These are phyloP conservation scores for Pittosporum tobira DNA, from an alignment of 129 eudicot species.

Conservation along the genomic window DNA sequence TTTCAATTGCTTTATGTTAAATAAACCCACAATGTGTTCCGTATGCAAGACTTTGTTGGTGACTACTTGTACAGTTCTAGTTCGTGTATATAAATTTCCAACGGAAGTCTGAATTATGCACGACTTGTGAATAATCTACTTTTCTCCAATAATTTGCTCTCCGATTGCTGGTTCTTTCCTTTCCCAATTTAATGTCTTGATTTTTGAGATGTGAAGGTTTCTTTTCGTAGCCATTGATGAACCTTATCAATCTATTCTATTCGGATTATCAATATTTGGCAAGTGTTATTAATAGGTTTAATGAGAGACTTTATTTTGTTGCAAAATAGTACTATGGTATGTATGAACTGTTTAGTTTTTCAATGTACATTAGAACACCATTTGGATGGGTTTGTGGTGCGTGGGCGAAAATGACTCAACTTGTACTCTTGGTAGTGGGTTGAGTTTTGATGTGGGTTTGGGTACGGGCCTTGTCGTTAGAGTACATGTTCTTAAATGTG, in stretches of 20 bases:
- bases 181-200: background rate
- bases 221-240: background rate
- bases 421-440: too few relatives aligned
- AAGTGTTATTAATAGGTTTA: too few relatives aligned
- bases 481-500: too few relatives aligned
- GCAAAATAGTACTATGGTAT: too few relatives aligned
- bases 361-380: too few relatives aligned
- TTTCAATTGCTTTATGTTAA: background rate
- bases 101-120: background rate
- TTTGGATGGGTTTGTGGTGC: too few relatives aligned
- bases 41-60: background rate
- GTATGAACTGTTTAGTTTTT: too few relatives aligned
- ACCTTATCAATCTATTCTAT: background rate
- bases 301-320: too few relatives aligned
- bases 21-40: background rate
- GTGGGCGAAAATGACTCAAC: too few relatives aligned
- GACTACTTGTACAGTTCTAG: background rate
- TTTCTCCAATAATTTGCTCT: background rate
- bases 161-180: background rate
- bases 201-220: background rate
- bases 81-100: constrained; percentile 1
- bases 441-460: too few relatives aligned
- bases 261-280: too few relatives aligned
- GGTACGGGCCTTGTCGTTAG: too few relatives aligned
- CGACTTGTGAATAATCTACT: background rate